These are phyloP conservation scores for Spiraea crenata DNA, from an alignment of 331 rosid genomes.

Conservation along the genomic window DNA sequence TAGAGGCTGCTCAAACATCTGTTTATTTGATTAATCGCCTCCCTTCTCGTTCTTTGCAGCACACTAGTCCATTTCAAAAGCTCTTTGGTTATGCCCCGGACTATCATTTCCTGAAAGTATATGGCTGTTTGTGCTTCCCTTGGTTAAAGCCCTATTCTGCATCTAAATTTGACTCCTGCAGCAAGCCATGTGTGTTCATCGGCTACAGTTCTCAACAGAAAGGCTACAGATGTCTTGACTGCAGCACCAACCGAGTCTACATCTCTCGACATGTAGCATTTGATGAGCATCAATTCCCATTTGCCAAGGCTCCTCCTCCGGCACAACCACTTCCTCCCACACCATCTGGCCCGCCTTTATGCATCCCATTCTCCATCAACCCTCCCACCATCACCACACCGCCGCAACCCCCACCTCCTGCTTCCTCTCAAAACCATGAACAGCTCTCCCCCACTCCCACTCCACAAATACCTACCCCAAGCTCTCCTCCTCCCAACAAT, in stretches of 20 bases:
- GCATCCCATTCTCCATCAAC: no score
- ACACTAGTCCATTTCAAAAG: neutral
- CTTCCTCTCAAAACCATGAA: no score
- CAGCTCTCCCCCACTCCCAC: no score
- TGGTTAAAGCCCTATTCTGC: neutral
- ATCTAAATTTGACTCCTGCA: neutral
- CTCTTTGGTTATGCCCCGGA: neutral
- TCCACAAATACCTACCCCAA: no score
- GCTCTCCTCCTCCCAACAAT: no score
- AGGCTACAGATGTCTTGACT: neutral
- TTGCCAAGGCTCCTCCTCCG: neutral
- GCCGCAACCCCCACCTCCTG: no score
- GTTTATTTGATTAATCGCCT: neutral
- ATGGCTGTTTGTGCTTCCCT: neutral
- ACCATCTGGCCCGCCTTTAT: no score
- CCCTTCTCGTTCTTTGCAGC: neutral
- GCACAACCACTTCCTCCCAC: neutral
- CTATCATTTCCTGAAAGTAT: neutral
- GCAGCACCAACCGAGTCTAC: neutral
- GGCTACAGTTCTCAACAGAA: neutral
- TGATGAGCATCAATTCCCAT: neutral
- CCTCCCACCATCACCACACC: no score
- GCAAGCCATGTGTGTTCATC: neutral
- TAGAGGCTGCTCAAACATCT: neutral
- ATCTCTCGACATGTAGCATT: neutral